These are phyloP conservation scores for Tricholoma sp. DNA, from an alignment of 768 basidiomycete species.

Conservation along the genomic window DNA sequence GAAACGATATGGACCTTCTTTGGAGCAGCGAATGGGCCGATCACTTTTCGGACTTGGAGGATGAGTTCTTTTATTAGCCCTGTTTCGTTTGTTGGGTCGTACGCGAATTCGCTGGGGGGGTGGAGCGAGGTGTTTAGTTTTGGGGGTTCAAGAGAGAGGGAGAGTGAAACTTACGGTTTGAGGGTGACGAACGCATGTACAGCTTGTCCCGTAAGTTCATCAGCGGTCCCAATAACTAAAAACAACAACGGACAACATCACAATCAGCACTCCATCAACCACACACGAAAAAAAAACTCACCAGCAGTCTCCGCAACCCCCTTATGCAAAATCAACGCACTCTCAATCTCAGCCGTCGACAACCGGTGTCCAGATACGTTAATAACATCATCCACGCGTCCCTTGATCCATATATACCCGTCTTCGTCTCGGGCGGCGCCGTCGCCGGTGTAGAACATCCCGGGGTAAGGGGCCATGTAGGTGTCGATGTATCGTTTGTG, in stretches of 20 bases:
- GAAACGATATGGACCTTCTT: slow-evolving; percentile 83
- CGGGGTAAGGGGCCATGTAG: slow-evolving; percentile 73
- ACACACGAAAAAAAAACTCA: slow-evolving; percentile 21
- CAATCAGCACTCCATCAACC: too few species aligned
- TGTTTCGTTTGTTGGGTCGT: slow-evolving; percentile 64
- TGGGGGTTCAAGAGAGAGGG: not conserved
- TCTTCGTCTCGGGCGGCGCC: slow-evolving; percentile 92
- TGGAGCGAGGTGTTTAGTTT: not conserved
- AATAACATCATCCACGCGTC: slow-evolving; percentile 96
- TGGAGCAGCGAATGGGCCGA: slow-evolving; percentile 96
- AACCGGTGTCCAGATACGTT: slow-evolving; percentile 97
- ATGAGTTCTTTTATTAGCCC: slow-evolving; percentile 80
- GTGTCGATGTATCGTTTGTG: slow-evolving; percentile 74
- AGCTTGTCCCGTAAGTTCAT: slow-evolving; percentile 89
- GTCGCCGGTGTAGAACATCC: slow-evolving; percentile 95
- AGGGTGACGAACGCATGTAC: slow-evolving; percentile 93
- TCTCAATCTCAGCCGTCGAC: slow-evolving; percentile 97
- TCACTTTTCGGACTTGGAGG: slow-evolving; percentile 94
- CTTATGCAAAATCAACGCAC: slow-evolving; percentile 88
- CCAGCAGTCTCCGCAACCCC: slow-evolving; percentile 92
- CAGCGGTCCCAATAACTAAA: slow-evolving; percentile 72
- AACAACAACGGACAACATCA: too few species aligned
- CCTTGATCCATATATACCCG: slow-evolving; percentile 99
- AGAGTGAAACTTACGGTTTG: slow-evolving; percentile 66
- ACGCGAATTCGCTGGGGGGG: slow-evolving; percentile 66